These are phyloP conservation scores for Cryptosporidium canis DNA, from an alignment of 169 alveolate species.

Conservation along the genomic window DNA sequence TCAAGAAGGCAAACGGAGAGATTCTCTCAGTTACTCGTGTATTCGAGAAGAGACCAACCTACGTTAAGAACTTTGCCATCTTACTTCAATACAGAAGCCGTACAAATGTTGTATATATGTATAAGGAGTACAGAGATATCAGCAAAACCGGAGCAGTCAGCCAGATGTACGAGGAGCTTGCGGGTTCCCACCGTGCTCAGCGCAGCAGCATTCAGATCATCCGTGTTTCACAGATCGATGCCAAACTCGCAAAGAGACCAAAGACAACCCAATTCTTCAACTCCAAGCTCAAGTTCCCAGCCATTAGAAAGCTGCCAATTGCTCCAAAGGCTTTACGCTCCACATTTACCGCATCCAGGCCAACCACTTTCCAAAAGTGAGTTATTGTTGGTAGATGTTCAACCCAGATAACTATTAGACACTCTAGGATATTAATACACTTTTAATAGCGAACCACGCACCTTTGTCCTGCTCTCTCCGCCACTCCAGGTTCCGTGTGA, in stretches of 20 bases:
- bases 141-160: constrained; percentile 96
- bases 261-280: constrained; percentile 86
- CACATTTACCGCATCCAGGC: constrained; percentile 87
- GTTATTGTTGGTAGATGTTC: neutral
- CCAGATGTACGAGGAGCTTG: constrained; percentile 96
- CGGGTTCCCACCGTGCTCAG: constrained; percentile 97
- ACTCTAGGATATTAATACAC: constrained; percentile 26
- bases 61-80: constrained; percentile 96
- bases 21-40: constrained; percentile 91
- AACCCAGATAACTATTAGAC: neutral
- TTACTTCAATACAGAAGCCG: constrained; percentile 97
- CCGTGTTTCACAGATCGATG: constrained; percentile 86
- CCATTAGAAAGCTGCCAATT: constrained; percentile 83
- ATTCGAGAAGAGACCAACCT: constrained; percentile 89
- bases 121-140: constrained; percentile 98
- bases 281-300: constrained; percentile 91
- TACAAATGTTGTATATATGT: constrained; percentile 98
- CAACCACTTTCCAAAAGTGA: constrained; percentile 79
- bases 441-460: neutral
- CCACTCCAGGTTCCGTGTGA: too few relatives aligned
- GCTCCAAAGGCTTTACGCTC: constrained; percentile 85
- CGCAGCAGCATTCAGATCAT: constrained; percentile 93
- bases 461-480: neutral
- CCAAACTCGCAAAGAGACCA: constrained; percentile 86
- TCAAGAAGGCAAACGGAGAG: constrained; percentile 96